A percentile compares a stretch with the other conserved stretches of the same genome.
These are phyloP conservation scores for Trametes cubensis DNA, from an alignment of 768 basidiomycete species.

Conservation along the genomic window DNA sequence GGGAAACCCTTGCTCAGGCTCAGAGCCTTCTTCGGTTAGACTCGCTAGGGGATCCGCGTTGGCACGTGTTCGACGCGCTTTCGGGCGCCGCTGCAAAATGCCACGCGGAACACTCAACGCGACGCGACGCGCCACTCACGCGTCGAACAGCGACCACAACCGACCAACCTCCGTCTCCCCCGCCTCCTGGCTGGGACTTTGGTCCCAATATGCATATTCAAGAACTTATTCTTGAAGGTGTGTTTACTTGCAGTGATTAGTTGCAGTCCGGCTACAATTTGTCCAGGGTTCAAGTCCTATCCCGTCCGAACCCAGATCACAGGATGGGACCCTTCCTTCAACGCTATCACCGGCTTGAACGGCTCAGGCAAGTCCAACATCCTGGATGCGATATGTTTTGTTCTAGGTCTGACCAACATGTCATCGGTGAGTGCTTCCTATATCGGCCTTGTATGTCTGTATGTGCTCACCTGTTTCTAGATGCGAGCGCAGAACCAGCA, in stretches of 20 bases:
- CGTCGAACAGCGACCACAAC: conserved; percentile 11
- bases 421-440: conserved; percentile 61
- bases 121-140: conserved; percentile 26
- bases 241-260: conserved; percentile 3
- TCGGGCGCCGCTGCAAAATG: conserved; percentile 3
- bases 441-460: not conserved
- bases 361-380: conserved; percentile 99
- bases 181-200: not conserved
- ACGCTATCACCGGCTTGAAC: conserved; percentile 95
- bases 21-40: not conserved
- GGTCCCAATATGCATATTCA: conserved; percentile 78
- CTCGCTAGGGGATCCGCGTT: not conserved
- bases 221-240: conserved; percentile 92
- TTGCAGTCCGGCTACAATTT: not conserved
- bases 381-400: conserved; percentile 98
- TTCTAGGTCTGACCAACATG: conserved; percentile 97
- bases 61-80: conserved; percentile 10
- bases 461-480: conserved; percentile 39
- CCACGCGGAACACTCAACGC: conserved; percentile 8
- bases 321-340: conserved; percentile 98
- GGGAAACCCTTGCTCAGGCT: too few species aligned
- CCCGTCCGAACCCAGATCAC: conserved; percentile 94
- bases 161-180: not conserved
- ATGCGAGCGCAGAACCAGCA: conserved; percentile 95
- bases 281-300: conserved; percentile 93